Evolutionary conservation across 2,329 filamentous ascomycete genomes (phyloP).

Genomic region (Thelonectria olida): DNA sequence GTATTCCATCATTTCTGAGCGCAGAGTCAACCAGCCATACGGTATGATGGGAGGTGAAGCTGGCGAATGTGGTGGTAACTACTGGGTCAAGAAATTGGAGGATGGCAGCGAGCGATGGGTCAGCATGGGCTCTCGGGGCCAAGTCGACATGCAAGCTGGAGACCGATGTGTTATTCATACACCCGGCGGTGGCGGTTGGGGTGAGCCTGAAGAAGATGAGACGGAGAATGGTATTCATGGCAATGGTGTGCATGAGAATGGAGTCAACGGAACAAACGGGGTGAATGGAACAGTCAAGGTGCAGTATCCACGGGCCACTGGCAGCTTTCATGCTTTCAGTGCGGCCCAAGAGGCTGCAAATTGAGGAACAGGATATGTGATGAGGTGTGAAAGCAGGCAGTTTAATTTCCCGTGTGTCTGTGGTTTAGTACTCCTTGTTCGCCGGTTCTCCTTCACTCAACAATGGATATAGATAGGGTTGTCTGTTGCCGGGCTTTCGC

Average conservation of each 20-base stretch:
- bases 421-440: no score
- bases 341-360: conserved; percentile 5
- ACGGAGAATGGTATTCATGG: not conserved
- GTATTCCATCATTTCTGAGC: conserved; percentile 47
- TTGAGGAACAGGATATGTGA: no score
- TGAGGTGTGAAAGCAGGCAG: no score
- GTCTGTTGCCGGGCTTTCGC: no score
- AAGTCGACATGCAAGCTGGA: conserved; percentile 19
- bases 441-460: no score
- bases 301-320: not conserved
- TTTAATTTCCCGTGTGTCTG: no score
- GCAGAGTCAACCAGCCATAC: conserved; percentile 45
- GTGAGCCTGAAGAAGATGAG: not conserved
- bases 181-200: conserved; percentile 17
- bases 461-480: no score
- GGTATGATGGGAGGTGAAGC: conserved; percentile 45
- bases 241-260: not conserved
- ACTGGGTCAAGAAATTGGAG: conserved; percentile 27
- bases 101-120: conserved; percentile 15
- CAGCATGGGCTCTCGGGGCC: conserved; percentile 13
- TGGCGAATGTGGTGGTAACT: conserved; percentile 41
- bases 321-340: conserved; percentile 1
- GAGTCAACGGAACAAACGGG: not conserved
- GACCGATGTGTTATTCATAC: conserved; percentile 20
- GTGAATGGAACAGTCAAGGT: not conserved